phyloP scores from a whole-genome alignment of 306 rosid species.

The Clitoria ternatea region DNA sequence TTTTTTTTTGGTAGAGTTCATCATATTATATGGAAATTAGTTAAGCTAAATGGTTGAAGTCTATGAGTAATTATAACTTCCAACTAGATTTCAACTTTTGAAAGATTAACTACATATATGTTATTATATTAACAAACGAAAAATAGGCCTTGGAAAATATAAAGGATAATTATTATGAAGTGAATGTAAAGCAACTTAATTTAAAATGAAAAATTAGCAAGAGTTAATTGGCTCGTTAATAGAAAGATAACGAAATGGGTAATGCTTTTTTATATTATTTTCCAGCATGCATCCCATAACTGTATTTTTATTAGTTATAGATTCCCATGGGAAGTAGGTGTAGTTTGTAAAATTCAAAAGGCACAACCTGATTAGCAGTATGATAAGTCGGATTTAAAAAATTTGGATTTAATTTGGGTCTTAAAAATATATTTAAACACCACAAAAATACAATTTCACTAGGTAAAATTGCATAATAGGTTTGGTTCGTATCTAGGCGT shows the following conservation, averaged over 20 bases:
- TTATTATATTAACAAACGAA: conserved; percentile 31
- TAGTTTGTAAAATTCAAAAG: not conserved
- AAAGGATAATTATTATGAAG: conserved; percentile 23
- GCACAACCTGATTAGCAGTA: too few relatives aligned
- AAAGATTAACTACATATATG: conserved; percentile 20
- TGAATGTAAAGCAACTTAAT: conserved; percentile 50
- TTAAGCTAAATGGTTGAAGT: conserved; percentile 35
- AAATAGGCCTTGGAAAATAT: conserved; percentile 10
- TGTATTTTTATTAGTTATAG: not conserved
- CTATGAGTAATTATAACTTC: conserved; percentile 34
- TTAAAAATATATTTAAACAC: too few relatives aligned
- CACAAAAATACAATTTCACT: too few relatives aligned
- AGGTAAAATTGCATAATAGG: too few relatives aligned
- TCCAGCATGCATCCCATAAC: conserved; percentile 22
- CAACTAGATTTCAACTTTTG: conserved; percentile 16
- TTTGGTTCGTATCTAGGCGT: too few relatives aligned
- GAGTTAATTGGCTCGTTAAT: conserved; percentile 18
- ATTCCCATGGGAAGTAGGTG: not conserved
- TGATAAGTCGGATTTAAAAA: too few relatives aligned
- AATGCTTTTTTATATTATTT: conserved; percentile 40
- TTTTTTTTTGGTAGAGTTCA: conserved; percentile 22
- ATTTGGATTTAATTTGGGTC: too few relatives aligned
- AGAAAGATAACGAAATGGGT: conserved; percentile 12
- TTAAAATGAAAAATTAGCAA: conserved; percentile 26
- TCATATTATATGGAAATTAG: conserved; percentile 35